phyloP scores from a whole-genome alignment of 192 early-diverging fungal species.

The Gigaspora rosea region DNA sequence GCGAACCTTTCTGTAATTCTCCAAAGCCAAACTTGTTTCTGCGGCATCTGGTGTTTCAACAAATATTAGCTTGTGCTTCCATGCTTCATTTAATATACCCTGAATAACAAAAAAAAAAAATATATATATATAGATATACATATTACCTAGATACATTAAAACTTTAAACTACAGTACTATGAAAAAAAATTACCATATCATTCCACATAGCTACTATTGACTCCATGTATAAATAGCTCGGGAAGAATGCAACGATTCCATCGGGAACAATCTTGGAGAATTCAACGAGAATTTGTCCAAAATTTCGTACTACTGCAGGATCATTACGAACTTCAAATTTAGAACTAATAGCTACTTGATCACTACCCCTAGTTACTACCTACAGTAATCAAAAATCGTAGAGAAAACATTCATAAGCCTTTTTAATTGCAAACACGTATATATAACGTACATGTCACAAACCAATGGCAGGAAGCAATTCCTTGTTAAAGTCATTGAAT shows the following conservation, averaged over 20 bases:
- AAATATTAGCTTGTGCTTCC: constrained; percentile 98
- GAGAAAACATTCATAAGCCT: neutral
- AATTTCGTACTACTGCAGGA: constrained; percentile 97
- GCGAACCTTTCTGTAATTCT: constrained; percentile 84
- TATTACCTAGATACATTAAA: neutral
- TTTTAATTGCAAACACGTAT: no score
- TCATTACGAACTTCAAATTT: constrained; percentile 99
- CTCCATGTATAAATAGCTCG: constrained; percentile 99
- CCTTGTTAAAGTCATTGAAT: constrained; percentile 94
- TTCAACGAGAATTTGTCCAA: constrained; percentile 95
- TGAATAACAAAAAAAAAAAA: constrained; percentile 29
- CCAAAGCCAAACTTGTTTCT: constrained; percentile 92
- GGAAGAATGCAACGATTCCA: constrained; percentile 98
- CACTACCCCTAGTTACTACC: constrained; percentile 94
- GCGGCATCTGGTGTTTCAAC: constrained; percentile 99
- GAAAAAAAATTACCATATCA: constrained; percentile 73
- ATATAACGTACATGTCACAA: neutral
- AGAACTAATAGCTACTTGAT: constrained; percentile 97
- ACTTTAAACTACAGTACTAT: neutral
- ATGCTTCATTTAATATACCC: constrained; percentile 91
- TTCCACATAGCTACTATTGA: constrained; percentile 98
- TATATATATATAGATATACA: neutral
- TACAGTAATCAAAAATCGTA: constrained; percentile 18
- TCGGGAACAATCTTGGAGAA: constrained; percentile 93
- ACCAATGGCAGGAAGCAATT: constrained; percentile 96